phyloP scores from a whole-genome alignment of 768 basidiomycete species.

The Auriculariales sp. region DNA sequence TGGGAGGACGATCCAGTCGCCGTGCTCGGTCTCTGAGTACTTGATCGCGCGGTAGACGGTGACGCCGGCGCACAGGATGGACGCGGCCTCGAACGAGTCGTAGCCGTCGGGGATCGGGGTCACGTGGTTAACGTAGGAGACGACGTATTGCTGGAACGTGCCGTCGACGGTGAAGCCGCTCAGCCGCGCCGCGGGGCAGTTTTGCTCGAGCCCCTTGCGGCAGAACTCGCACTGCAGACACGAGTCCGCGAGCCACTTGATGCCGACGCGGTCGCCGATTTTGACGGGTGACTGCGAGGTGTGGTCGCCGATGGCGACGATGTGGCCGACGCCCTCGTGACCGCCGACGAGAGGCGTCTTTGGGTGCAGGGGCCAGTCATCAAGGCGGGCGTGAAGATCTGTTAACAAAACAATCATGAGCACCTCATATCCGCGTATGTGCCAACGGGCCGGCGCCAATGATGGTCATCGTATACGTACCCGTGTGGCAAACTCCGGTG shows the following conservation, averaged over 20 bases:
- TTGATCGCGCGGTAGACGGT: conserved; percentile 83
- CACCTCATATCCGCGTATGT: neutral
- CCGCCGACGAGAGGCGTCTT: conserved; percentile 61
- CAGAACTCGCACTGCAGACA: conserved; percentile 70
- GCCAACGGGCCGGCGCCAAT: neutral
- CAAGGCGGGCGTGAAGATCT: conserved; percentile 59
- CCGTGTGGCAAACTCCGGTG: conserved; percentile 75
- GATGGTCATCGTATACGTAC: neutral
- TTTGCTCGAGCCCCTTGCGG: conserved; percentile 59
- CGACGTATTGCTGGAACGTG: conserved; percentile 40
- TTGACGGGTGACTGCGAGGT: conserved; percentile 53
- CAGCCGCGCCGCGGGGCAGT: conserved; percentile 42
- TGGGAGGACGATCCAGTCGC: conserved; percentile 64
- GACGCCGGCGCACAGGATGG: conserved; percentile 70
- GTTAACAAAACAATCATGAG: neutral
- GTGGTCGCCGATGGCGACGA: conserved; percentile 66
- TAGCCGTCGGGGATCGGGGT: conserved; percentile 72
- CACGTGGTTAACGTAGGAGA: conserved; percentile 59
- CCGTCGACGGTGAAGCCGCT: conserved; percentile 69
- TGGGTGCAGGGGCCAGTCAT: conserved; percentile 70
- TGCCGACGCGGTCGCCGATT: conserved; percentile 66
- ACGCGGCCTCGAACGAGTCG: conserved; percentile 33
- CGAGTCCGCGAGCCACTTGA: conserved; percentile 41
- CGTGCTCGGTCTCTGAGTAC: conserved; percentile 43
- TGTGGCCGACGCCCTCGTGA: conserved; percentile 69